These are phyloP conservation scores for Eimeria tenella DNA, from an alignment of 169 alveolate genomes.

Conservation along the genomic window DNA sequence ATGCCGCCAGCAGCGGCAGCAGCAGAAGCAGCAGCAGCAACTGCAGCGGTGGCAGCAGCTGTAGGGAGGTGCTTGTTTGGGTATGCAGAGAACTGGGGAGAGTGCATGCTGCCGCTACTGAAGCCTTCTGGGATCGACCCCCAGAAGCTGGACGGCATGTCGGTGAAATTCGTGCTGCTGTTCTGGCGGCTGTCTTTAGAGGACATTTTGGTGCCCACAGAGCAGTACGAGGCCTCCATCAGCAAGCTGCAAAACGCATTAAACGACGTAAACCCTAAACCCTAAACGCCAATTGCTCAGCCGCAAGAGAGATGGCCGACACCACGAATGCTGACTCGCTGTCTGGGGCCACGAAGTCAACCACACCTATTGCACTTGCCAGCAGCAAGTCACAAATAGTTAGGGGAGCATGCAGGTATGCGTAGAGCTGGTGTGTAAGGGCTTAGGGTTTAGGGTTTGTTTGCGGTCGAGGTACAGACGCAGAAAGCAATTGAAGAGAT, in stretches of 20 bases:
- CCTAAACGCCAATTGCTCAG: not conserved
- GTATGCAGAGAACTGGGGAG: conserved; percentile 36
- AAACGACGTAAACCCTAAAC: conserved; percentile 42
- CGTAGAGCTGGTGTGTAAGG: not conserved
- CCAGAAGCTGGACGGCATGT: conserved; percentile 60
- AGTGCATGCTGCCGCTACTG: conserved; percentile 11
- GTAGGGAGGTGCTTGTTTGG: not conserved
- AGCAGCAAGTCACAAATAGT: too few relatives aligned
- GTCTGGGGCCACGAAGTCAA: too few relatives aligned
- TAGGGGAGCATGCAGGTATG: too few relatives aligned
- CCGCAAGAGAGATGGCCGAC: too few relatives aligned
- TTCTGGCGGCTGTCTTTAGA: conserved; percentile 72
- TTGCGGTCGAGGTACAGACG: not conserved
- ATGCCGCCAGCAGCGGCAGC: not conserved
- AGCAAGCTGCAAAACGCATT: conserved; percentile 13
- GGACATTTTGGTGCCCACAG: conserved; percentile 71
- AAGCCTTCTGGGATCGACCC: conserved; percentile 23
- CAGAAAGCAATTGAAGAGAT: conserved; percentile 38
- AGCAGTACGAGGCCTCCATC: conserved; percentile 38
- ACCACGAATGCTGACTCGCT: too few relatives aligned
- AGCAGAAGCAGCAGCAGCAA: not conserved
- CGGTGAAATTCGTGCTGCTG: conserved; percentile 64
- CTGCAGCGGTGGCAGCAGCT: conserved; percentile 36
- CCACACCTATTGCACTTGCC: too few relatives aligned
- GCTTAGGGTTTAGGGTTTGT: not conserved